Percentiles rank a stretch among this genome's conserved stretches.
phyloP scores from a whole-genome alignment of 2,329 filamentous ascomycete genomes.

The Alternaria brassicae region DNA sequence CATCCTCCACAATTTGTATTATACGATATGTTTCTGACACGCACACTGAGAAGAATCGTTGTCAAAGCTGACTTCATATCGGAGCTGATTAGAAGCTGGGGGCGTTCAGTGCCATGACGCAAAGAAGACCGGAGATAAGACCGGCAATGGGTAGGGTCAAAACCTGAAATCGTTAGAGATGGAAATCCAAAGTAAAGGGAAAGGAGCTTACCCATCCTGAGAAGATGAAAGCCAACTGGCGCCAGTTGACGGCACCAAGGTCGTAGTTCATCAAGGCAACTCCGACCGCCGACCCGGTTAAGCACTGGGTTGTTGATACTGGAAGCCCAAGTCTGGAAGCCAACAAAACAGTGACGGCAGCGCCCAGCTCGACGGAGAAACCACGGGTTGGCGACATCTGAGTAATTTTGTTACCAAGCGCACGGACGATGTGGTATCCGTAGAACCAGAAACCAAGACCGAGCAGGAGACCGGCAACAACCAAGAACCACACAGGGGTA shows the following conservation, averaged over 20 bases:
- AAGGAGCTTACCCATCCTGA: conserved; percentile 8
- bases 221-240: conserved; percentile 52
- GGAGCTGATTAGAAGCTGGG: conserved; percentile 41
- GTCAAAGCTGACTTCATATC: not conserved
- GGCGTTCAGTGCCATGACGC: conserved; percentile 53
- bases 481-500: conserved; percentile 68
- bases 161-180: conserved; percentile 46
- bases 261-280: conserved; percentile 43
- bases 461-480: conserved; percentile 61
- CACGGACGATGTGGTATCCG: conserved; percentile 69
- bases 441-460: conserved; percentile 67
- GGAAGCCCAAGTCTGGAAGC: conserved; percentile 68
- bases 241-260: conserved; percentile 53
- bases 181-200: not conserved
- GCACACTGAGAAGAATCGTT: not conserved
- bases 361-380: conserved; percentile 44
- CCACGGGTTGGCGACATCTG: conserved; percentile 66
- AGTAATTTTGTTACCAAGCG: conserved; percentile 67
- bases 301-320: conserved; percentile 69
- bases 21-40: not conserved
- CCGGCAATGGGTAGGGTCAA: conserved; percentile 54
- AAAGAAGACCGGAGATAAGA: conserved; percentile 50
- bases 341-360: conserved; percentile 68
- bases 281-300: conserved; percentile 35
- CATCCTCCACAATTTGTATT: not conserved